These are phyloP conservation scores for Stephanodiscus triporus DNA, from an alignment of 108 stramenopile species.

Conservation along the genomic window DNA sequence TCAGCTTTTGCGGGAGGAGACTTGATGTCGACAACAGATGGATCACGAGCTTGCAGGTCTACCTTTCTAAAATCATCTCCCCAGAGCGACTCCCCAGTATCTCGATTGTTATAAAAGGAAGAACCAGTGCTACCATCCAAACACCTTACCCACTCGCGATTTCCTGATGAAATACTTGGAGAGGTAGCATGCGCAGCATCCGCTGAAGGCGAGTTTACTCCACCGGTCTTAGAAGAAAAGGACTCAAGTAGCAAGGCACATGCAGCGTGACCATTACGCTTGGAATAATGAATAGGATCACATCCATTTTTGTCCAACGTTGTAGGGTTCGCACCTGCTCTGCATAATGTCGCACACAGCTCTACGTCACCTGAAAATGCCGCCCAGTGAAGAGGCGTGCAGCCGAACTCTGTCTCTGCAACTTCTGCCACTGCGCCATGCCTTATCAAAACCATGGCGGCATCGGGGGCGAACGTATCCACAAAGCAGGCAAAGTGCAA, in stretches of 20 bases:
- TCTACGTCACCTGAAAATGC: constrained; percentile 44
- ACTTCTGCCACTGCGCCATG: constrained; percentile 53
- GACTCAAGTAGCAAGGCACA: constrained; percentile 43
- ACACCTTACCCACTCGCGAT: constrained; percentile 41
- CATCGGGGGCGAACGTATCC: constrained; percentile 49
- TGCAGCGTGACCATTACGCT: constrained; percentile 31
- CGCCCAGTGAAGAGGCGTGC: constrained; percentile 60
- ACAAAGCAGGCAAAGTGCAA: constrained; percentile 51
- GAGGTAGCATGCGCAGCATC: not conserved
- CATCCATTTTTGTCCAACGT: constrained; percentile 52
- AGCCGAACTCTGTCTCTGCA: constrained; percentile 47
- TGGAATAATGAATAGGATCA: constrained; percentile 51
- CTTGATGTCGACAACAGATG: too few species aligned
- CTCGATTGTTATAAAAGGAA: constrained; percentile 49
- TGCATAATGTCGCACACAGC: constrained; percentile 47
- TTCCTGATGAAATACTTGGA: not conserved
- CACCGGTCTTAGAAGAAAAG: constrained; percentile 11
- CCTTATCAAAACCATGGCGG: constrained; percentile 39
- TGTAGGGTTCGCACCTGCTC: constrained; percentile 47
- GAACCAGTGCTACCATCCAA: constrained; percentile 46
- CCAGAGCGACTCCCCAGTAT: constrained; percentile 53
- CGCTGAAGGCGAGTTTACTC: not conserved
- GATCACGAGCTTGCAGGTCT: not conserved
- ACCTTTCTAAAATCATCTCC: constrained; percentile 36
- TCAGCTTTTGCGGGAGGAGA: constrained; percentile 12